phyloP scores from a whole-genome alignment of 495 filamentous ascomycete genomes.

The Aspergillus olivimuriae region DNA sequence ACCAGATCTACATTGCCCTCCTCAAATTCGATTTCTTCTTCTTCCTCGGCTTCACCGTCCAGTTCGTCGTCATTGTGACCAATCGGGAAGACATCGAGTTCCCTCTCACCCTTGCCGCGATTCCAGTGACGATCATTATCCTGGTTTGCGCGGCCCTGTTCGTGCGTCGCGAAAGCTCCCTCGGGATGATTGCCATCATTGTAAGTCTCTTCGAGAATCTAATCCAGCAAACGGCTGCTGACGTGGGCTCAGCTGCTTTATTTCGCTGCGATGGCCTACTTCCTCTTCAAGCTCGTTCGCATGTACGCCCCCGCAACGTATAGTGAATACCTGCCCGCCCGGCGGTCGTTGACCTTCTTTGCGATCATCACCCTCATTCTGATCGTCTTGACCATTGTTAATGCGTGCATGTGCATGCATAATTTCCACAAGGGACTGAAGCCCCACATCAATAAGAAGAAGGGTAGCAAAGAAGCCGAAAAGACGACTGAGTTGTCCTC shows the following conservation, averaged over 20 bases:
- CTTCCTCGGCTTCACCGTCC: constrained; percentile 96
- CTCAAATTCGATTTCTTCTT: constrained; percentile 99
- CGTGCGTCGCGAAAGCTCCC: constrained; percentile 72
- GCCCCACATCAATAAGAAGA: constrained; percentile 68
- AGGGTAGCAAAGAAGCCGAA: constrained; percentile 56
- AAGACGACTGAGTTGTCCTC: constrained; percentile 69
- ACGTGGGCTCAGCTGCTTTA: constrained; percentile 56
- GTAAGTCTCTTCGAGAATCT: constrained; percentile 36
- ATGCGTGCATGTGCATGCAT: constrained; percentile 75
- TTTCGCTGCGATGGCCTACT: constrained; percentile 87
- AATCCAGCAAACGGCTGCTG: constrained; percentile 7
- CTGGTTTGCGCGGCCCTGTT: constrained; percentile 78
- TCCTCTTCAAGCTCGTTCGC: constrained; percentile 94
- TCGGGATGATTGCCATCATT: constrained; percentile 72
- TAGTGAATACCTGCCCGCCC: constrained; percentile 62
- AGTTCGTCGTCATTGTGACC: constrained; percentile 90
- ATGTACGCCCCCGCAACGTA: constrained; percentile 67
- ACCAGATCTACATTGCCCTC: constrained; percentile 91
- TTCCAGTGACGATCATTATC: constrained; percentile 85
- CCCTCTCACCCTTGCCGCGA: constrained; percentile 76
- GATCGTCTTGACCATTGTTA: constrained; percentile 82
- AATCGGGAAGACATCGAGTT: constrained; percentile 65
- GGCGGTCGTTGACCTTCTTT: constrained; percentile 80
- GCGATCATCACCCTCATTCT: constrained; percentile 85
- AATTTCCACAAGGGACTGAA: constrained; percentile 93